Evolutionary conservation across 306 rosid species (phyloP).

Genomic region (Parietaria judaica): DNA sequence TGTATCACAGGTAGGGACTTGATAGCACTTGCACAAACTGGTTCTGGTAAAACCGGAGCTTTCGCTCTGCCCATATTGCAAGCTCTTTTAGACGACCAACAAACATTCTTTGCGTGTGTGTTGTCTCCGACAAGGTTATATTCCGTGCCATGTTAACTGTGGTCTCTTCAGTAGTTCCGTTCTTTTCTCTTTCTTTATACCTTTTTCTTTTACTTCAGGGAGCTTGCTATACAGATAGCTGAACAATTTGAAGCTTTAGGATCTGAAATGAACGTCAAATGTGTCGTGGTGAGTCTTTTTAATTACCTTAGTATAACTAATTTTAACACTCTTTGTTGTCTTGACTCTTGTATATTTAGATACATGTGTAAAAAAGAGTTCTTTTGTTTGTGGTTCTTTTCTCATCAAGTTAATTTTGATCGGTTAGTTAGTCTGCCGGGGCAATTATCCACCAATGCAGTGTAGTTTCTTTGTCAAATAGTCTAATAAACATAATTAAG

Average conservation of each 20-base stretch:
- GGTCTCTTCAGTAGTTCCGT: not conserved
- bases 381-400: too few relatives aligned
- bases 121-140: slow-evolving; percentile 81
- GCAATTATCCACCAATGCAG: too few relatives aligned
- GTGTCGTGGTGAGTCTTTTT: slow-evolving; percentile 65
- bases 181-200: not conserved
- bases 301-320: not conserved
- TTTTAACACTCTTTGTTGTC: too few relatives aligned
- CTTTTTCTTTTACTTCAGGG: slow-evolving; percentile 37
- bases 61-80: slow-evolving; percentile 90
- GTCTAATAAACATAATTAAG: too few relatives aligned
- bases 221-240: slow-evolving; percentile 85
- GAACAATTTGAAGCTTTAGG: slow-evolving; percentile 94
- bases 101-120: slow-evolving; percentile 70
- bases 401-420: too few relatives aligned
- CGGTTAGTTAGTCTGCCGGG: too few relatives aligned
- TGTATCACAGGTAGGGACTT: slow-evolving; percentile 66
- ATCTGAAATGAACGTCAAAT: slow-evolving; percentile 60
- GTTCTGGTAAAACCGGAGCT: slow-evolving; percentile 94
- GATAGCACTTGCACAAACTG: slow-evolving; percentile 87
- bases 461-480: too few relatives aligned
- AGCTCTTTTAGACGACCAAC: slow-evolving; percentile 56
- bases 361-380: too few relatives aligned
- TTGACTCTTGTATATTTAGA: too few relatives aligned
- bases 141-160: slow-evolving; percentile 4